Base-by-base conservation (phyloP, 2,329 filamentous ascomycete genomes). In the Fusarium bulbicola region DNA sequence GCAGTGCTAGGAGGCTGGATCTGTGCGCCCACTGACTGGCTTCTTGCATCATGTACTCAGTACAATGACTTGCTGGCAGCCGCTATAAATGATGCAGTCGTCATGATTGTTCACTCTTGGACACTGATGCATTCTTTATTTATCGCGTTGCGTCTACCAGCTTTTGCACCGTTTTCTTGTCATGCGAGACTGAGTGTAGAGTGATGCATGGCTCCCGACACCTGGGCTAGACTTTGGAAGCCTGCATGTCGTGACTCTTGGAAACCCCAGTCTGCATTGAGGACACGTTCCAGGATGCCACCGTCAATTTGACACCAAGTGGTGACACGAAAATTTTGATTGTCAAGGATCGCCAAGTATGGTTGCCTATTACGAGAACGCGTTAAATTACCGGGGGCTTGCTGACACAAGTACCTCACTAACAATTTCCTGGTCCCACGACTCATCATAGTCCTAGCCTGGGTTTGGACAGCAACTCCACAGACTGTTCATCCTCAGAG, bases 11-110 rank as follows among this genome's bases (percentile, higher is more conserved):
- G 74, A 78, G 75, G 72, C 76, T 78, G 70, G 78, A 73, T 74
- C 76, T 74, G 79, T 80, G 75, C 79, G 77, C 74, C 74, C 72
- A 74, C 69, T 81, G 72, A 80, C 71, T 81, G 80, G 80, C 76
- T 76, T 70, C 60, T 63, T 63, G 39, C 46, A 66, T 59, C 64
- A 77, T 70, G 77, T 80, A 74, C 68, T 59, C 64, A 67, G 75
- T 76, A 73, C 72, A 70, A 68, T 34, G 42, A 52, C 42, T 58
- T 26, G 18, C 49, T 57, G 66, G 42, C 50, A 59, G 36, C 47
- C 28, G 46, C 60, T 47, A 49, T 71, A 50, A 56, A 42, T 40
- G 56, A 50, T 59, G 56, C 49, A 67, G 49, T 57, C 58, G 64
- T 71, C 26, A 70, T 72, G 66, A 46, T 61, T 58, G 58, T 74